phyloP scores from a whole-genome alignment of 208 protist genomes.

The Willaertia magna region DNA sequence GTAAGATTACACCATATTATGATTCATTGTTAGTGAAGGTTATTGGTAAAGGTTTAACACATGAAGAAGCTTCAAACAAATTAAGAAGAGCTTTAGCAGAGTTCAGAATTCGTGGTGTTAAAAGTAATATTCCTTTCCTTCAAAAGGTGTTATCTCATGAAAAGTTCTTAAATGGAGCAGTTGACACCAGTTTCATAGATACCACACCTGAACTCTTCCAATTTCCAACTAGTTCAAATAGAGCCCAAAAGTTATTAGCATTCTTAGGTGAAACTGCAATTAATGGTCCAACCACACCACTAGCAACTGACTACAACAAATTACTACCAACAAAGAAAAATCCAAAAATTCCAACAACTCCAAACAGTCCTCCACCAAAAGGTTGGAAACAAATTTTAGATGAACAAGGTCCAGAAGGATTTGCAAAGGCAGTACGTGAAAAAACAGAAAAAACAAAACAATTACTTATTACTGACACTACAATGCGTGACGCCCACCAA shows the following conservation, averaged over 20 bases:
- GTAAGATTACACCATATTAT: slow-evolving; percentile 75
- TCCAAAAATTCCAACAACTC: not conserved
- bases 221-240: not conserved
- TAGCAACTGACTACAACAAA: too few species aligned
- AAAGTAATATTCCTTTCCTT: slow-evolving; percentile 69
- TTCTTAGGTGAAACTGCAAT: not conserved
- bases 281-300: not conserved
- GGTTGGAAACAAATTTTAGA: slow-evolving; percentile 33
- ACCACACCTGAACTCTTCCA: not conserved
- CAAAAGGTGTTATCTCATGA: slow-evolving; percentile 42
- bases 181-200: slow-evolving; percentile 63
- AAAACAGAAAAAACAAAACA: slow-evolving; percentile 10
- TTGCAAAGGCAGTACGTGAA: slow-evolving; percentile 40
- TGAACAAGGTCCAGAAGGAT: slow-evolving; percentile 42
- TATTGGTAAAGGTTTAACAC: slow-evolving; percentile 64
- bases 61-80: slow-evolving; percentile 48
- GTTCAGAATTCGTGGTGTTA: slow-evolving; percentile 70
- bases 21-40: slow-evolving; percentile 95
- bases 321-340: not conserved
- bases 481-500: slow-evolving; percentile 56
- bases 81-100: slow-evolving; percentile 54
- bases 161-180: slow-evolving; percentile 44
- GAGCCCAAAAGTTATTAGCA: slow-evolving; percentile 13
- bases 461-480: slow-evolving; percentile 56
- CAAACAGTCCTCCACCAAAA: not conserved